Evolutionary conservation across 1,284 basidiomycete genomes (phyloP).

Genomic region (Ustilago bromivora): DNA sequence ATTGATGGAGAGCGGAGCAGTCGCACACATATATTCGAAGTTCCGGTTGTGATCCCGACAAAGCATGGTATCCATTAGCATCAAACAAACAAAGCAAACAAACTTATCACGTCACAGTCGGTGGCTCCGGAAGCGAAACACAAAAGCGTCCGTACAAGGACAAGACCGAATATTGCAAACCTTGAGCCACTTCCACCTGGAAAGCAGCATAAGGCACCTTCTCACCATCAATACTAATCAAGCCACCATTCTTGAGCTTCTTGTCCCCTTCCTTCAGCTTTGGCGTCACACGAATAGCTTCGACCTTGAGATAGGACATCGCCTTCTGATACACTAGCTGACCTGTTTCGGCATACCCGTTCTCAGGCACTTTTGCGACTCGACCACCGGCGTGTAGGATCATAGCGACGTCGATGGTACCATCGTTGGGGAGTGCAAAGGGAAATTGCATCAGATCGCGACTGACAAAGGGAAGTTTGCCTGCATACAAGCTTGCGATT

Average conservation of each 20-base stretch:
- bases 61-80: slow-evolving; percentile 3
- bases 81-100: neutral
- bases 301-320: slow-evolving; percentile 63
- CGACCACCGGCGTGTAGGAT: slow-evolving; percentile 57
- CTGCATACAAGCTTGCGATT: slow-evolving; percentile 62
- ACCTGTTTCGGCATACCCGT: slow-evolving; percentile 57
- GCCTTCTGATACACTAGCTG: slow-evolving; percentile 56
- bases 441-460: slow-evolving; percentile 68
- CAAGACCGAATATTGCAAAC: slow-evolving; percentile 42
- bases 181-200: slow-evolving; percentile 79
- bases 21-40: neutral
- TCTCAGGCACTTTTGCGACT: slow-evolving; percentile 54
- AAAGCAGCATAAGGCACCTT: slow-evolving; percentile 81
- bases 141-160: slow-evolving; percentile 52
- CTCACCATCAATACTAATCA: slow-evolving; percentile 81
- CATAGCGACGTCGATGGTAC: slow-evolving; percentile 60
- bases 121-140: slow-evolving; percentile 41
- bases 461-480: slow-evolving; percentile 66
- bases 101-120: slow-evolving; percentile 3
- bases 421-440: slow-evolving; percentile 60
- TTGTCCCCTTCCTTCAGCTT: slow-evolving; percentile 48
- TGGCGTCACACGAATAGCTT: slow-evolving; percentile 65
- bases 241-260: slow-evolving; percentile 43
- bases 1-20: neutral
- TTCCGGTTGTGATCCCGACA: neutral